Evolutionary conservation across 352 stramenopile species (phyloP).

Genomic region (Poterioochromonas sp.): DNA sequence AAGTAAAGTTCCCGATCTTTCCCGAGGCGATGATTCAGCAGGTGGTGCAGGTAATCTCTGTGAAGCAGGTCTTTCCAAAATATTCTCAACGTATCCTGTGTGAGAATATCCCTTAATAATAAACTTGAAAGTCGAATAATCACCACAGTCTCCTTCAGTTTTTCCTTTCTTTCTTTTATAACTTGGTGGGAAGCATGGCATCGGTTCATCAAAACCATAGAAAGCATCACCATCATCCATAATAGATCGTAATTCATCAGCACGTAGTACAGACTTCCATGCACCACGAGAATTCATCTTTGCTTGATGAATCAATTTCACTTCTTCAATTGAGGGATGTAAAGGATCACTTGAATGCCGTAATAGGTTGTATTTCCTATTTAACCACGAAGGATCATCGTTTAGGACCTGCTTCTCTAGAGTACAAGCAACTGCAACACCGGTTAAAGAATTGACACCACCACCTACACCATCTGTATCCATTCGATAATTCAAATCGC

Average conservation of each 20-base stretch:
- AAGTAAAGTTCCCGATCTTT: too few species aligned
- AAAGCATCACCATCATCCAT: conserved; percentile 42
- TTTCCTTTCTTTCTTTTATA: conserved; percentile 40
- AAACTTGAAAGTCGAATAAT: conserved; percentile 33
- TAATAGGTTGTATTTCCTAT: conserved; percentile 33
- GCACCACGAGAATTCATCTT: not conserved
- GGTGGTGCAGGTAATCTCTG: not conserved
- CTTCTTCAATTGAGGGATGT: not conserved
- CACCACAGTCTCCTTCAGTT: conserved; percentile 36
- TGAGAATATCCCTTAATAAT: conserved; percentile 24
- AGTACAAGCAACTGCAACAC: conserved; percentile 22
- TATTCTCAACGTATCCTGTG: conserved; percentile 34
- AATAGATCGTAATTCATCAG: conserved; percentile 37
- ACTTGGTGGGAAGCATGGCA: conserved; percentile 38
- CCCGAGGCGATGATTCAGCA: too few species aligned
- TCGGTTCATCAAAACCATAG: conserved; percentile 36
- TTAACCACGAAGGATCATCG: conserved; percentile 31
- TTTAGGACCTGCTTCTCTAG: conserved; percentile 22
- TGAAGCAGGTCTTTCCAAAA: not conserved
- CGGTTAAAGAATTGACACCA: conserved; percentile 5
- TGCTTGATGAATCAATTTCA: conserved; percentile 18
- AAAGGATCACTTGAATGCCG: conserved; percentile 15
- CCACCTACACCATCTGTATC: conserved; percentile 40
- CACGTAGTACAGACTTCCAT: conserved; percentile 32
- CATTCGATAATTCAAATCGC: conserved; percentile 77